A percentile compares a stretch with the other conserved stretches of the same genome.
phyloP scores from a whole-genome alignment of 441 rosid genomes.

The Mallotus repandus region DNA sequence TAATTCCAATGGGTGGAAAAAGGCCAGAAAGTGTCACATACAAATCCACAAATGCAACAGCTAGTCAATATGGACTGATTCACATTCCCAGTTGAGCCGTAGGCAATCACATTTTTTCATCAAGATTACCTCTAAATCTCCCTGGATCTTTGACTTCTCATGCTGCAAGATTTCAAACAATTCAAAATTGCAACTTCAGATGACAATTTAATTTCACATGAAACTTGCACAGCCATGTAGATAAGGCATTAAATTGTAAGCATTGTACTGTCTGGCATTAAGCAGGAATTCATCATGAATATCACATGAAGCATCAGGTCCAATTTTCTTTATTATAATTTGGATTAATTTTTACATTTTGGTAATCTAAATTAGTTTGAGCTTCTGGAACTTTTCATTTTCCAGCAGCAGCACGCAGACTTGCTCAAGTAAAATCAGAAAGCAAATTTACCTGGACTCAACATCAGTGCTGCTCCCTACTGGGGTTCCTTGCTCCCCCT shows the following conservation, averaged over 20 bases:
- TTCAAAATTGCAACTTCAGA: not conserved
- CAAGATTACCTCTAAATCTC: conserved; percentile 32
- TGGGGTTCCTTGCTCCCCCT: conserved; percentile 28
- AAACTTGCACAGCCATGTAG: not conserved
- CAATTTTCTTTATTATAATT: too few species aligned
- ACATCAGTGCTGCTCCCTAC: conserved; percentile 21
- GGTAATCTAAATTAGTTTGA: too few species aligned
- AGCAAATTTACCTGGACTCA: conserved; percentile 30
- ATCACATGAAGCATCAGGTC: not conserved
- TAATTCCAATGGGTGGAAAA: too few species aligned
- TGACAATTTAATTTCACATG: not conserved
- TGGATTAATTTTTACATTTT: too few species aligned
- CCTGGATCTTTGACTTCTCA: conserved; percentile 29
- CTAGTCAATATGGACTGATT: not conserved
- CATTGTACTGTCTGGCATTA: not conserved
- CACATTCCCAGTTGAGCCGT: not conserved
- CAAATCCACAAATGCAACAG: not conserved
- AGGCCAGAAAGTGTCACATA: too few species aligned
- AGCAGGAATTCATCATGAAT: not conserved
- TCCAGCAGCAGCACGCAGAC: too few species aligned
- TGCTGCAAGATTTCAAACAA: conserved; percentile 32
- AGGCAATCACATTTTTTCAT: not conserved
- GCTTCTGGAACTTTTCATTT: too few species aligned
- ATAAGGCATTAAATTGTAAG: not conserved
- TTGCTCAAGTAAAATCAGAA: too few species aligned